Evolutionary conservation across 2,329 filamentous ascomycete genomes (phyloP).

Genomic region (Colletotrichum musicola): DNA sequence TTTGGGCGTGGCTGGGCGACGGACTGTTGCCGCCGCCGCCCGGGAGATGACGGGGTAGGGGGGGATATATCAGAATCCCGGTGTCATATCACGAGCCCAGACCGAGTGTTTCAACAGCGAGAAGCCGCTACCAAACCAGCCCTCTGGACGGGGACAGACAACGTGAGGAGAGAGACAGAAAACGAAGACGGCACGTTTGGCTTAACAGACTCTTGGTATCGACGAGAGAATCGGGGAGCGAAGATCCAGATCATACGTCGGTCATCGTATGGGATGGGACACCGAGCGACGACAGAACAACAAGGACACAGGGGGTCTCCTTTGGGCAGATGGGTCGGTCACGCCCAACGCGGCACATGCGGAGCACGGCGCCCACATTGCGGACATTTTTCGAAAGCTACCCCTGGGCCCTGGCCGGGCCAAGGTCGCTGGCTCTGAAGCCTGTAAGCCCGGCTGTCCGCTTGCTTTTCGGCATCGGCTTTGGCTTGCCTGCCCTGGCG

Average conservation of each 20-base stretch:
- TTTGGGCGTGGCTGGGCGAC: constrained; percentile 20
- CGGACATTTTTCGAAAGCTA: constrained; percentile 6
- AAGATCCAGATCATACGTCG: constrained; percentile 26
- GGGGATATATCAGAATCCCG: constrained; percentile 34
- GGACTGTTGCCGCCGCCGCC: constrained; percentile 13
- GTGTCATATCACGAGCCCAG: constrained; percentile 27
- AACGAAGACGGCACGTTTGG: constrained; percentile 1
- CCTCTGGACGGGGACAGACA: constrained; percentile 13
- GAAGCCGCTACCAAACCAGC: constrained; percentile 22
- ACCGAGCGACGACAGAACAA: not conserved
- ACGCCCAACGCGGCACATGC: constrained; percentile 30
- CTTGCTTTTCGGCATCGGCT: constrained; percentile 15
- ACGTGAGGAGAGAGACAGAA: not conserved
- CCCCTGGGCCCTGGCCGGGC: not conserved
- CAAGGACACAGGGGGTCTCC: not conserved
- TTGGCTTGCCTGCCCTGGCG: constrained; percentile 4
- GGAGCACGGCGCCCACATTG: constrained; percentile 22
- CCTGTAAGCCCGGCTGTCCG: not conserved
- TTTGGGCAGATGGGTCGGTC: constrained; percentile 15
- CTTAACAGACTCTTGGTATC: not conserved
- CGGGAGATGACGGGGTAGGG: constrained; percentile 21
- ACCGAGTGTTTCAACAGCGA: constrained; percentile 35
- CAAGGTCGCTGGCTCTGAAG: not conserved
- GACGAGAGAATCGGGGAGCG: constrained; percentile 8
- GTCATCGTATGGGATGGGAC: constrained; percentile 17